Evolutionary conservation across 2,329 filamentous ascomycete genomes (phyloP), one percentile per base, ranked within the genome.

Genomic region (Neoascochyta sp.): DNA sequence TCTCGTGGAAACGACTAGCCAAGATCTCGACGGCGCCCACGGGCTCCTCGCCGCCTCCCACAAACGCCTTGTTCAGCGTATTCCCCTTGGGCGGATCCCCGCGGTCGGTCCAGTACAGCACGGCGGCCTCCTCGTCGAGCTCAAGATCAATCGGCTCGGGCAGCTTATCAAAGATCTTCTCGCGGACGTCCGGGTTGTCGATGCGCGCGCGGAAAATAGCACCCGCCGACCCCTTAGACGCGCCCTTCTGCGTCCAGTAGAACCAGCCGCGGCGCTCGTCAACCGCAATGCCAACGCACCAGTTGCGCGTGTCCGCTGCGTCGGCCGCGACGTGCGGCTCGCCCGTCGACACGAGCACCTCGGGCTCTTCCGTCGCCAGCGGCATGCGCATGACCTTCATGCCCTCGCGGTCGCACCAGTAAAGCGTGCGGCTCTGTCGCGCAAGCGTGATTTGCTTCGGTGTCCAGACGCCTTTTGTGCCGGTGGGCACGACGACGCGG

Each of bases 181-280:
- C 35, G 7, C 15, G 37, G 4, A 10, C 22, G 6, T 27, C 24
- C 27, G 65, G 60, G 15, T 74, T 56, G 16, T 75, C 70, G 0
- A 58, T 43, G 1, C 70, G 57, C 0, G 75, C 74, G 2, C 64
- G 57, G 45, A 75, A 74, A 17, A 81, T 77, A 5, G 69, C 63
- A 0, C 77, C 77, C 23, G 66, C 47, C 3, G 52, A 57, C 1
- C 62, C 66, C 51, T 79, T 80, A 3, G 68, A 65, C 0, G 62
- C 57, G 0, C 77, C 76, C 45, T 80, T 80, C 30, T 80, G 76
- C 0, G 72, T 75, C 76, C 76, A 81, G 62, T 73, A 80, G 26
- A 80, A 62, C 22, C 67, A 63, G 9, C 66, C 65, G 1, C 58
- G 53, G 1, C 51, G 36, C 0, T 57, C 56, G 6, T 68, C 66